Base-by-base conservation (phyloP, 345 rosid species). In the Eucalyptus sp. region DNA sequence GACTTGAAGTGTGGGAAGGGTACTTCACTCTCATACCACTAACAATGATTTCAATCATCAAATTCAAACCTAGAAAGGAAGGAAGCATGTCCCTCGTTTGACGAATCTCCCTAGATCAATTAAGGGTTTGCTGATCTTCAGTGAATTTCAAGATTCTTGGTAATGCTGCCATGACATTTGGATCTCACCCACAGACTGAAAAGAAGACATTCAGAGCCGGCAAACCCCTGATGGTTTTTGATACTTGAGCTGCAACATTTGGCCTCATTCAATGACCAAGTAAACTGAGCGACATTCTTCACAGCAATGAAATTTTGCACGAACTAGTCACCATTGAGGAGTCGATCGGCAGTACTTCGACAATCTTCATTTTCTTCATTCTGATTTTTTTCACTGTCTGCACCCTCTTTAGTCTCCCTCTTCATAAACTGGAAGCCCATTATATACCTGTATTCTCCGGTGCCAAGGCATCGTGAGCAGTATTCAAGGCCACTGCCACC, bases 401-500 rank as follows among this genome's bases (percentile, higher is more conserved):
- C 86, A 68, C 29, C 41, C 66, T 84, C 81, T 51, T 90, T 88
- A 37, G 87, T 87, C 85, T 90, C 94, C 89, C 5, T 92, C 79
- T 93, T 91, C 91, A 94, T 92, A 92, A 96, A 95, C 24, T 93
- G 92, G 91, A 95, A 95, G 66, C 97, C 97, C 96, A 93, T 95
- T 41, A 90, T 89, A 62, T 91, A 88, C 88, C 96, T 94, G 87
- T 94, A 94, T 90, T 94, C 97, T 58, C 97, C 97, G 0, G 97
- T 95, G 81, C 97, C 97, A 37, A 94, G 93, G 91, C 98, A 97
- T 41, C 97, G 97, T 58, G 94, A 91, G 91, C 97, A 95, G 85
- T 93, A 92, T 87, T 90, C n/a, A 50, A 96, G 94, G 89, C 98
- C 99, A 89, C 96, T 96, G 17, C 98, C 99, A n/a, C 96, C 98